Evolutionary conservation across 495 filamentous ascomycete genomes (phyloP), one percentile per base, ranked within the genome.

Genomic region (Ascodesmis nigricans): DNA sequence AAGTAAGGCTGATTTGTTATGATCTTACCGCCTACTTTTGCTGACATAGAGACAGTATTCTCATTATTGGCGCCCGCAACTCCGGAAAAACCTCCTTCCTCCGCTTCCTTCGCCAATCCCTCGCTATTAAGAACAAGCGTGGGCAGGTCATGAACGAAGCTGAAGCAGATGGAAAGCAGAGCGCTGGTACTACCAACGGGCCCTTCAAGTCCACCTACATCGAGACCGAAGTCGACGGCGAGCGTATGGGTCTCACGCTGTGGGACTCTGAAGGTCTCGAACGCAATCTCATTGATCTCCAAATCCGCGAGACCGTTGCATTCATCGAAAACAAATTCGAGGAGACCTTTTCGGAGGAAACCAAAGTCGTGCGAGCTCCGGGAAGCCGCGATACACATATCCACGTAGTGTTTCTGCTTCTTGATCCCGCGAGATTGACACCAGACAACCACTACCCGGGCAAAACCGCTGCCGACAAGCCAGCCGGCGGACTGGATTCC

Each of bases 311-410:
- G 41, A 81, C 92, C 55, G 72, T 76, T 17, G 66, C 73, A 8
- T 97, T 97, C 61, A 60, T 97, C 35, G 87, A 97, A 59, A 83
- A 75, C 55, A 97, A 95, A 54, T 97, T 97, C 42, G 83, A 95
- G 53, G 90, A 97, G 50, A 95, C 87, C 0, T 83, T 95, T 53
- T 73, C 71, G 21, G 87, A 97, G 58, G 87, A 97, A 63, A 91
- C 90, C 66, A 93, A 92, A 61, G 83, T 97, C 22, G 60, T 91
- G 31, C 75, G 87, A 43, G 78, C 83, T 33, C 82, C 87, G 13
- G 87, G 83, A 40, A 76, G 78, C 47, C 78, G 78, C 45, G 87
- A 97, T 62, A 91, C 84, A 28, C 87, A 97, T 54, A 87, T 97
- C 45, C 87, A 97, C 53, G 90, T 80, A 36, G 87, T 82, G 36